These are phyloP conservation scores for Vitis hybrid DNA, from an alignment of 177 flowering plant species.

Conservation along the genomic window DNA sequence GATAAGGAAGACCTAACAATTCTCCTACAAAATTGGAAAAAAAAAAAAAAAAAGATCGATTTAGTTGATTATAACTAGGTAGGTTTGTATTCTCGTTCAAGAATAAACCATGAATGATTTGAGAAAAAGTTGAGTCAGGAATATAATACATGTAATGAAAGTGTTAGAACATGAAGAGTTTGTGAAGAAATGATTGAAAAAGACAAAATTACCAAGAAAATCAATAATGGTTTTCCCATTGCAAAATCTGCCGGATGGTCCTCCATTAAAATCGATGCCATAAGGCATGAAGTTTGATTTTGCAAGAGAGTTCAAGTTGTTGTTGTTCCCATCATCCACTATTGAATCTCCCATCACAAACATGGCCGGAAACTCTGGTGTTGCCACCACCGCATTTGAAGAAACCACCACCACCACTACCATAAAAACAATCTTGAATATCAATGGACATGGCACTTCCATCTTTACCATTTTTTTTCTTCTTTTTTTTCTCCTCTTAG, in stretches of 20 bases:
- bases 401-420: not conserved
- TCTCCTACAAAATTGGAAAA: slow-evolving; percentile 25
- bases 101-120: too few relatives aligned
- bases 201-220: slow-evolving; percentile 26
- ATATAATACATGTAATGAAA: too few relatives aligned
- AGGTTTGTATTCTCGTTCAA: too few relatives aligned
- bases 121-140: too few relatives aligned
- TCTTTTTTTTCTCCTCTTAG: too few relatives aligned
- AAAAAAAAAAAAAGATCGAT: too few relatives aligned
- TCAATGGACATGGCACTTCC: too few relatives aligned
- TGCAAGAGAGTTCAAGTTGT: slow-evolving; percentile 37
- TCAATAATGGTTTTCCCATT: slow-evolving; percentile 46
- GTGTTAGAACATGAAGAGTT: too few relatives aligned
- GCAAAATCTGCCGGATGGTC: slow-evolving; percentile 48
- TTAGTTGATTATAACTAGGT: too few relatives aligned
- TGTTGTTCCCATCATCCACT: slow-evolving; percentile 45
- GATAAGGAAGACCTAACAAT: slow-evolving; percentile 29
- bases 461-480: too few relatives aligned
- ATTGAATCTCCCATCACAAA: slow-evolving; percentile 51
- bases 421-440: not conserved
- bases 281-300: slow-evolving; percentile 46
- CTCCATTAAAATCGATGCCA: slow-evolving; percentile 39
- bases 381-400: not conserved
- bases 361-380: slow-evolving; percentile 29
- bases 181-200: not conserved